Base-by-base conservation (phyloP, 176 grass and related monocot species). In the Avena insularis region DNA sequence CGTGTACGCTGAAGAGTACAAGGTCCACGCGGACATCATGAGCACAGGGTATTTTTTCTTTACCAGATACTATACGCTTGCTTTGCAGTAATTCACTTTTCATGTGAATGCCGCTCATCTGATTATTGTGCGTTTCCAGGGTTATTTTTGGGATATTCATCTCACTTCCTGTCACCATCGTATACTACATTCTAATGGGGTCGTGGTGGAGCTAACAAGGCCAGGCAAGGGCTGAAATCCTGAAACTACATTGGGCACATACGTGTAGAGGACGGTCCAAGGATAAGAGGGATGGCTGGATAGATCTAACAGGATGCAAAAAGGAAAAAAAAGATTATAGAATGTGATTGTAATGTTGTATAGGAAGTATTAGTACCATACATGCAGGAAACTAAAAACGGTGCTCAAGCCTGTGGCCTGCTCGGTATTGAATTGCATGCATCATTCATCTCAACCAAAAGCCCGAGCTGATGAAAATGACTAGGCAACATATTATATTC, bases 1-100 rank as follows among this genome's bases (percentile, higher is more conserved):
- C 63, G 96, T 98, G 83, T 98, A 98, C 16, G 91, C 91, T 6
- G 90, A 94, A 75, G 96, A 98, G 75, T 98, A 95, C 84, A 91
- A 90, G 66, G 81, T 95, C 40, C 93, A 98, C 71, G 78, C 96
- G 15, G 93, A 98, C 79, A 91, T 98, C 88, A 98, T 98, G 95
- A 98, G 95, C 86, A 95, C 93, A 38, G 91, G 91, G 95, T 98
- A 65, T 75, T 47, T 79, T 79, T 65, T 54, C 48, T 60, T 47
- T 40, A 25, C 35, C 43, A 56, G 12, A 71, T 35, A 9, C 33
- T 35, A 35, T 35, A 35, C 66, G 59, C 9, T 38, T 62, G 14
- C 9, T 10, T 57, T 40, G 23, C 23, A 20, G 0, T 45, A 43
- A 54, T 54, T 63, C 25, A 51, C n/a, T 83, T 8, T 43, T 56